Evolutionary conservation across 2,329 filamentous ascomycete genomes (phyloP), one percentile per base, ranked within the genome.

Genomic region (Zasmidium citrigriseum): DNA sequence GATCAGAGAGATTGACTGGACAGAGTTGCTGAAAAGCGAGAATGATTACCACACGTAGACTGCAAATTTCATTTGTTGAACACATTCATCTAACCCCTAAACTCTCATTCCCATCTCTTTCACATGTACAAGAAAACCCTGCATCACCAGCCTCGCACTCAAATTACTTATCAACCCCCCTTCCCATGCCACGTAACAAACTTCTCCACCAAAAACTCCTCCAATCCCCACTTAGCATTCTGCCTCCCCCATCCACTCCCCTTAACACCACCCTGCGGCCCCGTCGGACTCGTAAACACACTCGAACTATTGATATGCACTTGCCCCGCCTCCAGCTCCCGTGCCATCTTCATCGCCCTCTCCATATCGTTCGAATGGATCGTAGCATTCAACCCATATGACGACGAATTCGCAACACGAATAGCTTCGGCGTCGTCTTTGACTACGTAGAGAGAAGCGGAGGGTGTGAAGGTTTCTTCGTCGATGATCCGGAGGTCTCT

Each of bases 351-450:
- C 34, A 80, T 54, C 2, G 76, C 78, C 24, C 77, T 64, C 0
- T 67, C 74, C 22, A 93, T 74, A 69, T 91, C 86, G 64, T 83
- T 77, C 0, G 89, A 92, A 72, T 91, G 96, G 1, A 96, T 83
- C 0, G 89, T 83, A 2, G 86, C 82, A 1, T 81, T 79, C 10
- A 96, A 80, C 2, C 91, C 91, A 70, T 92, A 95, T 51, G 91
- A 88, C 1, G 88, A 91, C 67, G 93, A 89, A 69, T 96, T 96
- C 14, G 90, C 89, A 20, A 93, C 77, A 24, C 79, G 76, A 22
- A 95, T 74, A 0, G 89, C 90, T 63, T 92, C 87, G 27, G 91
- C 89, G 47, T 90, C 88, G 2, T 70, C 78, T 16, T 85, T 80
- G 23, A 93, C 81, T 20, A 82, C 78, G 14, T 88, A 83, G 20